phyloP scores from a whole-genome alignment of 108 stramenopile species.

The Pseudonitzschia delicatissima region DNA sequence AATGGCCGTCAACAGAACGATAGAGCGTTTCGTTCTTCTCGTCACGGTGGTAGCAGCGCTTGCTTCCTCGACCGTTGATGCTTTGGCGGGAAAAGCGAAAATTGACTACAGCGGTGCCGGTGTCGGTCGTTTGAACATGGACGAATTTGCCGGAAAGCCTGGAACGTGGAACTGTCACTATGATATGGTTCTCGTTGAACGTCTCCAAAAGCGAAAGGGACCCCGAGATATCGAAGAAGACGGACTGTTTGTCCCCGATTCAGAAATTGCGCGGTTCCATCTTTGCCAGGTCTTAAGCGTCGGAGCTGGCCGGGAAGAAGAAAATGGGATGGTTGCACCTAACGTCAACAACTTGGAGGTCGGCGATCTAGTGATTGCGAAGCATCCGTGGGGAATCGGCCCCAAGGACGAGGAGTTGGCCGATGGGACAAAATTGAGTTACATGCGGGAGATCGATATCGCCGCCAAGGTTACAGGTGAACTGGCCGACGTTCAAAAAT shows the following conservation, averaged over 20 bases:
- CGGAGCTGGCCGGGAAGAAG: conserved; percentile 82
- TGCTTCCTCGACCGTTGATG: not conserved
- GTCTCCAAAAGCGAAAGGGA: conserved; percentile 66
- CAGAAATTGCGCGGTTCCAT: conserved; percentile 81
- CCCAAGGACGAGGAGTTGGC: conserved; percentile 87
- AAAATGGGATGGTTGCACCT: conserved; percentile 74
- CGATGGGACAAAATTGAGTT: conserved; percentile 86
- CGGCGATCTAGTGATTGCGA: conserved; percentile 78
- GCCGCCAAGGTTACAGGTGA: conserved; percentile 71
- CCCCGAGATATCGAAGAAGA: conserved; percentile 28
- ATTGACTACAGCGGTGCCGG: conserved; percentile 56
- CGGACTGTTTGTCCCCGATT: conserved; percentile 72
- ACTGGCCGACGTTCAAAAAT: conserved; percentile 18
- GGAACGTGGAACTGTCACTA: conserved; percentile 57
- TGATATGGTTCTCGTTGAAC: conserved; percentile 89
- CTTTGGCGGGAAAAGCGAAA: not conserved
- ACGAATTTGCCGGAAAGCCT: conserved; percentile 37
- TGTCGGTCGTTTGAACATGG: conserved; percentile 63
- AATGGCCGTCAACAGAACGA: not conserved
- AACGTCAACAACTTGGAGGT: conserved; percentile 68
- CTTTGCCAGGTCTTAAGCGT: conserved; percentile 71
- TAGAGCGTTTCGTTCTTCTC: not conserved
- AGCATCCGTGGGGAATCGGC: conserved; percentile 92
- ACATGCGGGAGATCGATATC: conserved; percentile 76
- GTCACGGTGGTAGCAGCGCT: not conserved